Base-by-base conservation (phyloP, 805 yeast species). In the Phaffomyces thermotolerans region DNA sequence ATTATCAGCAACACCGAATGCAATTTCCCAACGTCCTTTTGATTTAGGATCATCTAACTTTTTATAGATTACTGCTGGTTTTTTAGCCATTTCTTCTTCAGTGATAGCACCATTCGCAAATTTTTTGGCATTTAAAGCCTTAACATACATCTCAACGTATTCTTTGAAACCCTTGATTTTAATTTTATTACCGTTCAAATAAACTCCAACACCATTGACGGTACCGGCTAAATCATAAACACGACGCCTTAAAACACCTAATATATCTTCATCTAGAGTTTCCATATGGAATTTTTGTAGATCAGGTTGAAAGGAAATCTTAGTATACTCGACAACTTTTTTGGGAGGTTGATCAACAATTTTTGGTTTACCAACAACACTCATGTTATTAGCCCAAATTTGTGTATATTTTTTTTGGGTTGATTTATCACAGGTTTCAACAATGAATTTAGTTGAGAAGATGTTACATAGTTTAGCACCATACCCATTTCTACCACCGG, bases 401-500 rank as follows among this genome's bases (percentile, higher is more conserved):
- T 93, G 99, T 32, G 71, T 70, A 60, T 93, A 93, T 36, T 75
- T 65, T 56, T 77, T 73, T 42, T 75, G 81, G 10, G 72, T 68
- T 37, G 60, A 65, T 41, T 79, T 74, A 63, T 93, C 96, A 17
- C 95, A 91, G 7, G 99, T 93, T 61, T 89, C 96, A 25, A 93
- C 74, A 13, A 71, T 75, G 59, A 93, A 93, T 56, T 84, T 82
- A 4, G 89, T 84, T 23, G 96, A 88, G 63, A 91, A 93, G 49
- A 93, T 93, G 63, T 93, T 93, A 77, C 99, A 93, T 44, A 93
- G 69, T 62, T 93, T 93, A 39, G 99, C 99, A 65, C 99, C 99
- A 60, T 81, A 93, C 50, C 99, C 99, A 62, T 93, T 93, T 71
- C 99, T 80, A 64, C 99, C 99, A 69, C 99, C 99, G 2, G 95